Conservation (phyloP, 495 filamentous ascomycete genomes). For the Lasiosphaeriaceae sp. region DNA sequence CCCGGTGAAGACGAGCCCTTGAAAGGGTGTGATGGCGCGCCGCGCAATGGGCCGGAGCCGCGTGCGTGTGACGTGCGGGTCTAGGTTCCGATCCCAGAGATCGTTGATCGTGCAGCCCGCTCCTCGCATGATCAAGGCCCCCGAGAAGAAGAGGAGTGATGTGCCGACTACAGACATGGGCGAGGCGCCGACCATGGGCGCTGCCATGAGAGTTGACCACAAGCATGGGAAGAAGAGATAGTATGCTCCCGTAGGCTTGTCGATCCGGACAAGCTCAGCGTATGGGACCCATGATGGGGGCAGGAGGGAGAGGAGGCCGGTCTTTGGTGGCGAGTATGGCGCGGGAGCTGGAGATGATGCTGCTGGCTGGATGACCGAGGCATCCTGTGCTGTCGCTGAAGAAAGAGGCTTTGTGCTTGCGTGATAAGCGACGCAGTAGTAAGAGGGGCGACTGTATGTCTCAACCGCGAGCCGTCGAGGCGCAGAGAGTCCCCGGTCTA, state of each 20-base stretch:
- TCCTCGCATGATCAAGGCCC: constrained; percentile 92
- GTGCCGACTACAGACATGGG: constrained; percentile 58
- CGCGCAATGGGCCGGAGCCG: constrained; percentile 85
- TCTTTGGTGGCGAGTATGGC: constrained; percentile 64
- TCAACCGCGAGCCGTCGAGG: constrained; percentile 13
- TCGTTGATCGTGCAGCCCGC: constrained; percentile 99
- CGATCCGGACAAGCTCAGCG: constrained; percentile 86
- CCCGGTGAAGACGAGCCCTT: constrained; percentile 78
- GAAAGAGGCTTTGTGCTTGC: constrained; percentile 20
- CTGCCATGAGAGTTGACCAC: constrained; percentile 77
- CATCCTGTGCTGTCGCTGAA: not conserved
- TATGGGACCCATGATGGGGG: constrained; percentile 81
- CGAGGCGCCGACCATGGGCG: constrained; percentile 48
- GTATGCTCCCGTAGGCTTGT: constrained; percentile 92
- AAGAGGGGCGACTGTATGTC: constrained; percentile 3
- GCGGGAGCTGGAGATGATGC: not conserved
- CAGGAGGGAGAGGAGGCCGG: constrained; percentile 71
- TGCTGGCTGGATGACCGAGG: constrained; percentile 4
- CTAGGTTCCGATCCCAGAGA: constrained; percentile 91
- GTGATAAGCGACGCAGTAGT: constrained; percentile 18
- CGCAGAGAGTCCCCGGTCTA: constrained; percentile 1
- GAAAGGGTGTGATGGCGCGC: constrained; percentile 68
- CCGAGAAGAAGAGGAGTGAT: constrained; percentile 73
- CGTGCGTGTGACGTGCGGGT: constrained; percentile 85
- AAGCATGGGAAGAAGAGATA: constrained; percentile 95